Evolutionary conservation across 2,329 filamentous ascomycete species (phyloP).

Genomic region (Trichoderma afroharzianum): DNA sequence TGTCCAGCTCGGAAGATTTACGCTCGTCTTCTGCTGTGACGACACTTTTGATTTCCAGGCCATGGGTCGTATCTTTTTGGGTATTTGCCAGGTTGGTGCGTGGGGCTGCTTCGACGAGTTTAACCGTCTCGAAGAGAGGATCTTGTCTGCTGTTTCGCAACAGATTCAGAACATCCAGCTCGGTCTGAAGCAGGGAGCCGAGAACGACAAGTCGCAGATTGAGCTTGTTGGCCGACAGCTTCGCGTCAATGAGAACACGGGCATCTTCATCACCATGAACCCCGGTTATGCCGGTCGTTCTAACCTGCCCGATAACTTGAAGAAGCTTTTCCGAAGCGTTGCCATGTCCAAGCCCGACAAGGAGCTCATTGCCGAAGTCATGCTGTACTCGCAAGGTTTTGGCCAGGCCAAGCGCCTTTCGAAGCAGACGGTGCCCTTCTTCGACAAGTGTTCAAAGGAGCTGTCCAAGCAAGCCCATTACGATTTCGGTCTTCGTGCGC

Average conservation of each 20-base stretch:
- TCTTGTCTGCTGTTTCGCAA: constrained; percentile 95
- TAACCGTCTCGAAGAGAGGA: constrained; percentile 96
- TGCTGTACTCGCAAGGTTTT: constrained; percentile 99
- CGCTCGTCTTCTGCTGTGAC: constrained; percentile 98
- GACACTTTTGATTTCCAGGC: constrained; percentile 99
- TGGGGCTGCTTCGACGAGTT: constrained; percentile 99
- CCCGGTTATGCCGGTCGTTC: constrained; percentile 97
- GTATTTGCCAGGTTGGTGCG: constrained; percentile 97
- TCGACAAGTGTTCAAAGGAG: constrained; percentile 77
- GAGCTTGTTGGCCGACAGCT: constrained; percentile 91
- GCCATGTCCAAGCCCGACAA: constrained; percentile 99
- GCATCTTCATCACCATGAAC: constrained; percentile 99
- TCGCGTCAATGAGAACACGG: constrained; percentile 85
- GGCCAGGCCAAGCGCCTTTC: constrained; percentile 91
- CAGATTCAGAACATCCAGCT: constrained; percentile 99
- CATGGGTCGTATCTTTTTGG: constrained; percentile 98
- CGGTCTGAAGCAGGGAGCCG: constrained; percentile 78
- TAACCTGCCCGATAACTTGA: constrained; percentile 96
- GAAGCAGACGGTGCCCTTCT: constrained; percentile 96
- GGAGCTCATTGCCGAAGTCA: constrained; percentile 98
- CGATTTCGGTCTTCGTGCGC: constrained; percentile 93
- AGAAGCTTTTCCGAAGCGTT: constrained; percentile 98
- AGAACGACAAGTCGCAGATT: constrained; percentile 83
- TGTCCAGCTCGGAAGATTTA: constrained; percentile 94
- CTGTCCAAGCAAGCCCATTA: constrained; percentile 98